Conservation (phyloP, 2,329 filamentous ascomycete genomes). For the Penicillium nordicum region DNA sequence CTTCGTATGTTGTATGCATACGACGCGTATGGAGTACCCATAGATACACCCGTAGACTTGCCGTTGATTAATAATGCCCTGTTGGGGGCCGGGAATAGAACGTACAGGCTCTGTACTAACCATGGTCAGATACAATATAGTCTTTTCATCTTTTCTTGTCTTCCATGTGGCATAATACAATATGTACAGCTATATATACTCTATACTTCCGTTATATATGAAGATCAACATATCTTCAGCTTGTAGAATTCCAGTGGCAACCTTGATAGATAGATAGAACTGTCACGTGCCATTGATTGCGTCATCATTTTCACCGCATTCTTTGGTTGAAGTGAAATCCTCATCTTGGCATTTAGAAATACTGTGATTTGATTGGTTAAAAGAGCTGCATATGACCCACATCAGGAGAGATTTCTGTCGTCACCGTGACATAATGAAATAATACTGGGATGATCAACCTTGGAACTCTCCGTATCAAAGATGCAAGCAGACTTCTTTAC, state of each 20-base stretch:
- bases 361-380: background rate
- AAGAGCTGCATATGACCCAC: background rate
- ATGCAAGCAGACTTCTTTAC: background rate
- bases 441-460: slow-evolving; percentile 1
- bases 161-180: too few species aligned
- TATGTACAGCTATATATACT: background rate
- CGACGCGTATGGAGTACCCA: background rate
- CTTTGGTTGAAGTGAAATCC: background rate
- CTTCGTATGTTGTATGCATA: background rate
- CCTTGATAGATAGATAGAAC: background rate
- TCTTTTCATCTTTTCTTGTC: too few species aligned
- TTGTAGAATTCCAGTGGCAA: background rate
- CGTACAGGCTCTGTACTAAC: background rate
- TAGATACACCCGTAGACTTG: background rate
- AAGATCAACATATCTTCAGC: background rate
- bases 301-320: slow-evolving; percentile 13
- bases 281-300: slow-evolving; percentile 3
- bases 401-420: slow-evolving; percentile 8
- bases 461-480: background rate
- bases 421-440: slow-evolving; percentile 12
- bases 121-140: background rate
- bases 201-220: background rate
- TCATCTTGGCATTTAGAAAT: background rate
- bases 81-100: background rate
- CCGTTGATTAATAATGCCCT: background rate